Conservation (phyloP, 148 eudicot genomes). For the Amaranthus cruentus region DNA sequence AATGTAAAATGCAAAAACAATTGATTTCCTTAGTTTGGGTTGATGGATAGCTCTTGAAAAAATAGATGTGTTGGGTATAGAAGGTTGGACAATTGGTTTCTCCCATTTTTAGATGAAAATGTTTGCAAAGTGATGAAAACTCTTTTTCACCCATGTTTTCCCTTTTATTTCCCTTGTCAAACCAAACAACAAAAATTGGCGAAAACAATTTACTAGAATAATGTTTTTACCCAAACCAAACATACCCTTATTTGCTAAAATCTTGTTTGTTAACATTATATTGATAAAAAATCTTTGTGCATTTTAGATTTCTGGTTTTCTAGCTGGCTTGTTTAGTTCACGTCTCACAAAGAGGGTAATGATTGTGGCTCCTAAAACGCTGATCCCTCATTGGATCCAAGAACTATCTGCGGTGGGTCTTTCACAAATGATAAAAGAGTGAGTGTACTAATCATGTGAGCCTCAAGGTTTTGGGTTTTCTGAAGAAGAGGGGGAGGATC, state of each 20-base stretch:
- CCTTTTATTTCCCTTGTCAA: too few relatives aligned
- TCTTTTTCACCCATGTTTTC: too few relatives aligned
- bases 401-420: slow-evolving; percentile 78
- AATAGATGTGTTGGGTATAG: too few relatives aligned
- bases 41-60: too few relatives aligned
- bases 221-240: too few relatives aligned
- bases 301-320: slow-evolving; percentile 73
- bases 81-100: too few relatives aligned
- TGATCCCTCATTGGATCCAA: slow-evolving; percentile 93
- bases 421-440: slow-evolving; percentile 78
- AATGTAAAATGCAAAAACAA: too few relatives aligned
- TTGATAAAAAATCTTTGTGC: background rate
- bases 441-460: slow-evolving; percentile 30
- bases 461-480: background rate
- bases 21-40: too few relatives aligned
- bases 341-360: slow-evolving; percentile 62
- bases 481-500: background rate
- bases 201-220: too few relatives aligned
- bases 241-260: background rate
- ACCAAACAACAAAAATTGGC: too few relatives aligned
- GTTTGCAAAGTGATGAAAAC: too few relatives aligned
- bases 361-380: slow-evolving; percentile 93
- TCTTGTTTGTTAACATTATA: background rate
- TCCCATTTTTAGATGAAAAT: too few relatives aligned
- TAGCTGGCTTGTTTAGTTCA: slow-evolving; percentile 82